Evolutionary conservation across 2,329 filamentous ascomycete species (phyloP).

Genomic region (Aspergillus fructus): DNA sequence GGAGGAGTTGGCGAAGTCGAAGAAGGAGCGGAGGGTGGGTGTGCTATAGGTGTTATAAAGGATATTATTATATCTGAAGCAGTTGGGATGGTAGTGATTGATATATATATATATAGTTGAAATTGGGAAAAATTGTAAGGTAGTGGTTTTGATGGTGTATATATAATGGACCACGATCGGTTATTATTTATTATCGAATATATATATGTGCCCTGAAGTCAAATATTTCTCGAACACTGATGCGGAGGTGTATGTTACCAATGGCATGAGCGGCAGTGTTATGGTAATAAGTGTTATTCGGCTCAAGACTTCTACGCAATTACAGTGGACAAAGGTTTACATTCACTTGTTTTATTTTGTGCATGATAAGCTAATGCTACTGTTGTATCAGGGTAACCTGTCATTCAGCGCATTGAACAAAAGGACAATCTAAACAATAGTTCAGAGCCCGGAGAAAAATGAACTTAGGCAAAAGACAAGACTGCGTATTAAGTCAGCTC

Average conservation of each 20-base stretch:
- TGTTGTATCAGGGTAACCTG: conserved; percentile 2
- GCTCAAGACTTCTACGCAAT: background rate
- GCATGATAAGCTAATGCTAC: conserved; percentile 10
- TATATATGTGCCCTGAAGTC: too few relatives aligned
- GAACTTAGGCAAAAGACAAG: background rate
- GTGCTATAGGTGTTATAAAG: conserved; percentile 19
- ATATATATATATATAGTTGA: background rate
- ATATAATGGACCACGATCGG: background rate
- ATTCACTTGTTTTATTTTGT: conserved; percentile 11
- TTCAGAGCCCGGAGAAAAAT: background rate
- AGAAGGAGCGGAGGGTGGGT: conserved; percentile 22
- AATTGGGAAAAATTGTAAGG: background rate
- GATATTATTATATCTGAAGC: background rate
- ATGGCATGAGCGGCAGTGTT: too few relatives aligned
- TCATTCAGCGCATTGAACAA: conserved; percentile 9
- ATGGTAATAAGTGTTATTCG: too few relatives aligned
- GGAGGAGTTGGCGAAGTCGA: conserved; percentile 39
- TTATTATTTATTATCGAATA: too few relatives aligned
- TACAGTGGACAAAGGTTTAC: background rate
- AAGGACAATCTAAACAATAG: conserved; percentile 9
- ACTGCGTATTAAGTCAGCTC: background rate
- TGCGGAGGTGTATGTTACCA: too few relatives aligned
- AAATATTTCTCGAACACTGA: too few relatives aligned
- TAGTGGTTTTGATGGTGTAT: background rate
- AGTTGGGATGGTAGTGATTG: too few relatives aligned